phyloP scores from a whole-genome alignment of 1,139 yeast genomes.

The Debaryomyces subglobosus region DNA sequence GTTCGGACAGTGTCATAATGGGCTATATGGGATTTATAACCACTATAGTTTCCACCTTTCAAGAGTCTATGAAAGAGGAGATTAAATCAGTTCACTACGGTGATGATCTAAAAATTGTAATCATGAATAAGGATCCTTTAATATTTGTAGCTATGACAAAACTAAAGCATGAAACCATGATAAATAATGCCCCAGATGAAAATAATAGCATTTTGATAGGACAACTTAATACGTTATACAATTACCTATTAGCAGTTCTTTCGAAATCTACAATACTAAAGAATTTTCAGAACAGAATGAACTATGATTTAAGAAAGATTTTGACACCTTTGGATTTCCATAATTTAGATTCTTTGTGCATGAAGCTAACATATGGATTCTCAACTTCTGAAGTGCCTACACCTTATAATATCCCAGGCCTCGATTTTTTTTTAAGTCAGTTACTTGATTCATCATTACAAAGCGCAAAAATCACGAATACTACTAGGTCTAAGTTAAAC shows the following conservation, averaged over 20 bases:
- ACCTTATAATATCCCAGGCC: slow-evolving; percentile 16
- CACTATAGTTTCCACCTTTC: slow-evolving; percentile 65
- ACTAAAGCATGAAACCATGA: slow-evolving; percentile 34
- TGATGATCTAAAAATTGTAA: slow-evolving; percentile 54
- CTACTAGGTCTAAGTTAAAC: slow-evolving; percentile 36
- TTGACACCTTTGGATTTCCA: slow-evolving; percentile 70
- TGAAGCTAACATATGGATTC: slow-evolving; percentile 49
- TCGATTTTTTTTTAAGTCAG: slow-evolving; percentile 33
- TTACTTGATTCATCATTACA: slow-evolving; percentile 33
- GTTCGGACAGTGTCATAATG: slow-evolving; percentile 67
- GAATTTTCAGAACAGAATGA: slow-evolving; percentile 71
- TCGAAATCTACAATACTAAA: slow-evolving; percentile 74
- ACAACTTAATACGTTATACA: slow-evolving; percentile 75
- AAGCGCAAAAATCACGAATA: slow-evolving; percentile 35
- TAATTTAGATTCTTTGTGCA: slow-evolving; percentile 64
- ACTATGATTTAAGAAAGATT: slow-evolving; percentile 79
- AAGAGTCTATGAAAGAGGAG: slow-evolving; percentile 41
- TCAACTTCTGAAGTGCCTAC: slow-evolving; percentile 9
- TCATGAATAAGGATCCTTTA: slow-evolving; percentile 68
- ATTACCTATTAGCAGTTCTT: slow-evolving; percentile 77
- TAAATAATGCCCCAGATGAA: slow-evolving; percentile 16
- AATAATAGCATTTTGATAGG: slow-evolving; percentile 49
- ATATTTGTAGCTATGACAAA: slow-evolving; percentile 74
- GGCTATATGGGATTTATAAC: slow-evolving; percentile 79
- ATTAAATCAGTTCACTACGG: slow-evolving; percentile 31